Percentiles rank a stretch among this genome's conserved stretches.
Evolutionary conservation across 1,284 basidiomycete genomes (phyloP).

Genomic region (Ganoderma leucocontextum): DNA sequence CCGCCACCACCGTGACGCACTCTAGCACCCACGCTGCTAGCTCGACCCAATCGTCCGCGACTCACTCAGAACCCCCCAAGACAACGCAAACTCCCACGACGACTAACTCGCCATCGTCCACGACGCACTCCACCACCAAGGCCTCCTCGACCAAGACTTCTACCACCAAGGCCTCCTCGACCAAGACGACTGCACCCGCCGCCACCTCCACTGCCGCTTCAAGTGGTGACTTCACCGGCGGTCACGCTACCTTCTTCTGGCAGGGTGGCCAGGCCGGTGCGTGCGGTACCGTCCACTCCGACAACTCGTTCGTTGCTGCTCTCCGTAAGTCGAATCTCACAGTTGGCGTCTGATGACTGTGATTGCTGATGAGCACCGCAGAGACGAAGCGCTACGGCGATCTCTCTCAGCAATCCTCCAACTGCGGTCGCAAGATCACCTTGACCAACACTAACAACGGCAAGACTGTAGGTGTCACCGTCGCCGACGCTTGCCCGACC

Average conservation of each 20-base stretch:
- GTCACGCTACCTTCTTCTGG: conserved; percentile 52
- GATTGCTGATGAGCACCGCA: background rate
- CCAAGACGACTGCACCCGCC: conserved; percentile 32
- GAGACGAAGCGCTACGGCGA: conserved; percentile 64
- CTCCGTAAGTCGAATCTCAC: conserved; percentile 53
- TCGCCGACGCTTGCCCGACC: conserved; percentile 88
- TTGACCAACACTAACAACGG: conserved; percentile 71
- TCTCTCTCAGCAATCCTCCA: conserved; percentile 52
- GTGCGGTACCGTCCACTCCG: conserved; percentile 74
- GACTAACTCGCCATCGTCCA: background rate
- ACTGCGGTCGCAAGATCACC: conserved; percentile 72
- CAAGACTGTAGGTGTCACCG: conserved; percentile 65
- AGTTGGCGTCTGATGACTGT: background rate
- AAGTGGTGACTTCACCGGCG: conserved; percentile 44
- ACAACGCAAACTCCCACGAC: conserved; percentile 18
- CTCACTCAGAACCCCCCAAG: conserved; percentile 15
- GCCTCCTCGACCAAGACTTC: conserved; percentile 25
- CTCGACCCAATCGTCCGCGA: conserved; percentile 20
- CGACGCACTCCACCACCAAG: conserved; percentile 2
- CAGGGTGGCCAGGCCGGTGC: conserved; percentile 77
- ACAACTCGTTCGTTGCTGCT: conserved; percentile 76
- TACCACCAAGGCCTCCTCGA: conserved; percentile 28
- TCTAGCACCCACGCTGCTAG: conserved; percentile 12
- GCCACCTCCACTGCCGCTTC: conserved; percentile 29
- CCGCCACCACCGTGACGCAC: conserved; percentile 18